Evolutionary conservation across 805 yeast species (phyloP), one percentile per base, ranked within the genome.

Genomic region (Grigorovia jiainica): DNA sequence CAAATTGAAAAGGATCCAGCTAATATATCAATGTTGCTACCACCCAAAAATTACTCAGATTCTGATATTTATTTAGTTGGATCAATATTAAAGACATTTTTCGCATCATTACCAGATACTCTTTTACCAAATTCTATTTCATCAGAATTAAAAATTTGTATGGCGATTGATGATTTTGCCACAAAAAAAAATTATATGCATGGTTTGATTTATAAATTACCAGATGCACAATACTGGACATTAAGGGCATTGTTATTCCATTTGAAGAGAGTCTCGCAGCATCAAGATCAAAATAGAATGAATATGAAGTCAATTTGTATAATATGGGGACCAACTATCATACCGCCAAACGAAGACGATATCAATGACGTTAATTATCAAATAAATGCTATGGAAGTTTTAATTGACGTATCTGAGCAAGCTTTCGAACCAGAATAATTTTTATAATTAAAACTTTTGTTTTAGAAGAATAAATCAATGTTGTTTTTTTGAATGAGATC

Each of bases 181-280:
- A 70, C 78, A 49, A 72, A 83, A 44, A 76, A 84, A 45, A 90
- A 87, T 55, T 70, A 70, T 24, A 70, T 92, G 52, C 98, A 92
- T 61, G 85, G 87, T 36, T 73, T 86, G 45, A 85, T 92, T 36
- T 92, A 82, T 66, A 83, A 84, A 50, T 71, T 92, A 42, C 96
- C 97, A 0, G 98, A 92, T 64, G 92, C 95, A 1, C 87, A 90
- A 44, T 92, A 92, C 60, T 89, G 95, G 70, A 89, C 97, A 0
- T 70, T 92, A 51, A 70, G 97, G 49, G 78, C 86, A 29, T 66
- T 92, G 49, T 67, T 89, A 2, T 86, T 90, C 71, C 99, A 92
- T 61, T 73, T 92, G 47, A 78, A 81, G 47, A 75, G 81, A 43
- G 79, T 92, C 11, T 76, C 81, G 31, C 72, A 73, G 23, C 70